These are phyloP conservation scores for Xylariomycetidae sp. DNA, from an alignment of 2,329 filamentous ascomycete species.

Conservation along the genomic window DNA sequence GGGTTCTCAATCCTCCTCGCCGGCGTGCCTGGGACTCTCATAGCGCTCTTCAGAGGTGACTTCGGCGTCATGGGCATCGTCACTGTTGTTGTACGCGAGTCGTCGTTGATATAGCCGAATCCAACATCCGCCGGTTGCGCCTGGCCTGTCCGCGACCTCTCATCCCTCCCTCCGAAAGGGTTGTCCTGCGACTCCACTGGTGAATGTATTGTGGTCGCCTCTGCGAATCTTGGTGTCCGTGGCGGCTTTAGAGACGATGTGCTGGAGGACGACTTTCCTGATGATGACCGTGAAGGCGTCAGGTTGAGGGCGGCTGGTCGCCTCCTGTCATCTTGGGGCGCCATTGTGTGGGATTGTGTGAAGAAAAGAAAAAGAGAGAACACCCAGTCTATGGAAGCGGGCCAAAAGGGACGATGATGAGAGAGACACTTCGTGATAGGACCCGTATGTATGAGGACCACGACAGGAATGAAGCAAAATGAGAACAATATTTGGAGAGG, in stretches of 20 bases:
- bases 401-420: constrained; percentile 12
- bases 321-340: constrained; percentile 45
- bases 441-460: constrained; percentile 19
- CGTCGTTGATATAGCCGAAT: constrained; percentile 78
- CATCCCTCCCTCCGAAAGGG: constrained; percentile 50
- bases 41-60: constrained; percentile 81
- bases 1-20: constrained; percentile 68
- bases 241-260: constrained; percentile 58
- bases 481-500: constrained; percentile 38
- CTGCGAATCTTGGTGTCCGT: constrained; percentile 72
- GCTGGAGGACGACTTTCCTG: constrained; percentile 46
- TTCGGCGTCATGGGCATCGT: constrained; percentile 62
- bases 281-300: constrained; percentile 41
- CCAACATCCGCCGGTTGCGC: constrained; percentile 79
- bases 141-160: constrained; percentile 51
- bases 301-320: constrained; percentile 52
- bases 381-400: constrained; percentile 29
- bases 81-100: constrained; percentile 48
- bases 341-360: constrained; percentile 25
- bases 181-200: constrained; percentile 56
- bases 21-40: constrained; percentile 80
- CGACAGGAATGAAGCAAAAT: constrained; percentile 31
- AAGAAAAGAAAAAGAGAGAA: constrained; percentile 25
- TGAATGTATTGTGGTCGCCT: constrained; percentile 73
- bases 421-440: constrained; percentile 21